These are phyloP conservation scores for Oryza meridionalis DNA, from an alignment of 176 grass and related monocot genomes.

Conservation along the genomic window DNA sequence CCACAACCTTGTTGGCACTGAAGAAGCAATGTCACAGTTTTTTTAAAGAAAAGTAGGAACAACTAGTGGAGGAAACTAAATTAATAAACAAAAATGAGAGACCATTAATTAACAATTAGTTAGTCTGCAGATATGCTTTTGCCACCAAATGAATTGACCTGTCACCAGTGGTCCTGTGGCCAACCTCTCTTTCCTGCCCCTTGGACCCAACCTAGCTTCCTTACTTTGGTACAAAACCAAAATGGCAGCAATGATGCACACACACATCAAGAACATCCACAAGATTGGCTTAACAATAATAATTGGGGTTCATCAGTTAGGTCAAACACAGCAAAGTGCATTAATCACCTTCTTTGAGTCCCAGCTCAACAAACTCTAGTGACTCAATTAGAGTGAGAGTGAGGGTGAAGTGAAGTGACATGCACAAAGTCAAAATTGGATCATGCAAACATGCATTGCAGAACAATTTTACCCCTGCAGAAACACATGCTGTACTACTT, in stretches of 20 bases:
- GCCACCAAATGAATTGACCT: constrained; percentile 57
- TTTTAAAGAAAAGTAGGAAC: background rate
- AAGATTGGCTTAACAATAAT: background rate
- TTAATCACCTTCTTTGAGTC: constrained; percentile 35
- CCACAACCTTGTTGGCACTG: background rate
- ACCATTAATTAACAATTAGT: constrained; percentile 25
- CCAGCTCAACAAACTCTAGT: constrained; percentile 32
- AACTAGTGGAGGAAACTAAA: background rate
- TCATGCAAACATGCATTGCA: constrained; percentile 24
- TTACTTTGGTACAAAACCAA: constrained; percentile 8
- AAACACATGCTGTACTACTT: constrained; percentile 21
- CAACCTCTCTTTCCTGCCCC: constrained; percentile 28
- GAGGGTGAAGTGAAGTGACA: constrained; percentile 22
- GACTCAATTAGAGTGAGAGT: background rate
- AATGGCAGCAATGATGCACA: constrained; percentile 6
- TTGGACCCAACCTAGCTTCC: constrained; percentile 8
- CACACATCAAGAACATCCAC: constrained; percentile 1
- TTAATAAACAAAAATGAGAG: background rate
- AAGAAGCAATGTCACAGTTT: background rate
- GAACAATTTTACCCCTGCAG: constrained; percentile 4
- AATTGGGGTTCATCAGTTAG: constrained; percentile 23
- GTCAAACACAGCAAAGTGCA: constrained; percentile 32
- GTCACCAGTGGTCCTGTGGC: constrained; percentile 42
- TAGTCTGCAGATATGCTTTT: constrained; percentile 39
- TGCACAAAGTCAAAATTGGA: constrained; percentile 21